Percentiles rank a stretch among this genome's conserved stretches.
phyloP scores from a whole-genome alignment of 2,329 filamentous ascomycete genomes.

The Sporothrix brasiliensis region DNA sequence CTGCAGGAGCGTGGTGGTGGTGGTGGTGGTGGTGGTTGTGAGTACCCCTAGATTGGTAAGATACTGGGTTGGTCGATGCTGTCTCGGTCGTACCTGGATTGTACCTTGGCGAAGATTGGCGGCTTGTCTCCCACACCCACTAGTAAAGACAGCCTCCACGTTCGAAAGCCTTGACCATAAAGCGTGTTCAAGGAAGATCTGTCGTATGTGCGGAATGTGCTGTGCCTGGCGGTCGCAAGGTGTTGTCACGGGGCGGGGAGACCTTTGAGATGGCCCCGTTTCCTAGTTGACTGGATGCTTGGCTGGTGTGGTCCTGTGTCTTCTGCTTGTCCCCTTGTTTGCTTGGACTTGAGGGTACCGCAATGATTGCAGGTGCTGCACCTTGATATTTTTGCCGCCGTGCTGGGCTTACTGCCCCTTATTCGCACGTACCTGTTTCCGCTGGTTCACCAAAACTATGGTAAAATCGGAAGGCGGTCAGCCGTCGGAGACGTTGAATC shows the following conservation, averaged over 20 bases:
- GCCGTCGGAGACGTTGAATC: constrained; percentile 13
- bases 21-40: background rate
- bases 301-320: background rate
- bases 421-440: background rate
- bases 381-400: background rate
- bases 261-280: background rate
- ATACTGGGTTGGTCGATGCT: background rate
- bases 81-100: constrained; percentile 13
- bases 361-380: background rate
- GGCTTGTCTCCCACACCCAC: background rate
- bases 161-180: background rate
- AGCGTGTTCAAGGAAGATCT: background rate
- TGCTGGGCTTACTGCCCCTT: constrained; percentile 5
- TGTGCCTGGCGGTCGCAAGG: background rate
- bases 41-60: background rate
- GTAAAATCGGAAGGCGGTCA: constrained; percentile 26
- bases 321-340: background rate
- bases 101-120: constrained; percentile 12
- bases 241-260: background rate
- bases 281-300: background rate
- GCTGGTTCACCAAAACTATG: background rate
- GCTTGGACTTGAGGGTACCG: background rate
- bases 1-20: background rate
- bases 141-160: constrained; percentile 5
- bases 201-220: background rate